phyloP scores from a whole-genome alignment of 176 grass and related monocot genomes.

The Dendrocalamus sinicus region DNA sequence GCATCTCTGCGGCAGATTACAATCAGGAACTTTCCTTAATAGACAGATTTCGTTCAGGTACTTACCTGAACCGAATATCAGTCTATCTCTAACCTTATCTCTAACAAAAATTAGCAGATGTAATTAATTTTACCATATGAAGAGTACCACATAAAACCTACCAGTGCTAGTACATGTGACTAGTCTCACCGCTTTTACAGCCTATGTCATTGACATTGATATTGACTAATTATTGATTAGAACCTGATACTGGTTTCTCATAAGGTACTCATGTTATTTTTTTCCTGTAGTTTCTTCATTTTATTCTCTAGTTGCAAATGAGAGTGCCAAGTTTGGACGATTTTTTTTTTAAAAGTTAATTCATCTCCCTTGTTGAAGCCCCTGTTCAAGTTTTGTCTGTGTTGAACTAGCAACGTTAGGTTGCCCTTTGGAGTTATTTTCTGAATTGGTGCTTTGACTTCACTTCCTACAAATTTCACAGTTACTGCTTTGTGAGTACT shows the following conservation, averaged over 20 bases:
- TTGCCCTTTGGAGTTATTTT: not conserved
- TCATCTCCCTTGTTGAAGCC: not conserved
- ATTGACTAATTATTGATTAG: conserved; percentile 1
- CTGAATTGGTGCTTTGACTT: conserved; percentile 7
- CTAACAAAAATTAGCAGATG: not conserved
- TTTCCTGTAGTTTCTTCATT: not conserved
- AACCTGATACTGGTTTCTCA: not conserved
- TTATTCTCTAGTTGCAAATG: not conserved
- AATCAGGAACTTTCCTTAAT: too few relatives aligned
- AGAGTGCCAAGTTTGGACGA: not conserved
- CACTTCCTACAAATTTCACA: not conserved
- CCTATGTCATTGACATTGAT: not conserved
- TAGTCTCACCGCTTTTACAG: not conserved
- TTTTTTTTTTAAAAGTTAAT: not conserved
- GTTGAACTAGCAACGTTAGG: not conserved
- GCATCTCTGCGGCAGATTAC: too few relatives aligned
- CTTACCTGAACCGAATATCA: too few relatives aligned
- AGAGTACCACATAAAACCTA: not conserved
- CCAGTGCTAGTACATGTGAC: not conserved
- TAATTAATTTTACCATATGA: conserved; percentile 20
- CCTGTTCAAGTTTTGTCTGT: conserved; percentile 25
- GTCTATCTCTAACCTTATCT: too few relatives aligned
- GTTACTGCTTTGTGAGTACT: not conserved
- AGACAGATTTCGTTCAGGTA: too few relatives aligned
- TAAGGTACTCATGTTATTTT: not conserved